Percentiles rank a stretch among this genome's conserved stretches.
phyloP scores from a whole-genome alignment of 2,329 filamentous ascomycete species.

The Apiospora pterosperma region DNA sequence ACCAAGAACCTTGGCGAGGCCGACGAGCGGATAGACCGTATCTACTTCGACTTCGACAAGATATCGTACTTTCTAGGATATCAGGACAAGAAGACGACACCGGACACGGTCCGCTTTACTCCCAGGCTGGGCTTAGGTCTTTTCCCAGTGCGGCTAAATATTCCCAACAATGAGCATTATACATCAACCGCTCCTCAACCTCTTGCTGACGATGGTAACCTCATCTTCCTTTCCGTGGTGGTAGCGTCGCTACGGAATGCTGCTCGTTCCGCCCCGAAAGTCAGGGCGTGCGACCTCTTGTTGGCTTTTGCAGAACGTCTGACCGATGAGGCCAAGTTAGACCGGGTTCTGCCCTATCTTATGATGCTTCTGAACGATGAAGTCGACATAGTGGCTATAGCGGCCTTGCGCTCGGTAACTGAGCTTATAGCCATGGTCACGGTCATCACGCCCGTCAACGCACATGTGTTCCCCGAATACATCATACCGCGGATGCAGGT shows the following conservation, averaged over 20 bases:
- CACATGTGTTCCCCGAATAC: slow-evolving; percentile 66
- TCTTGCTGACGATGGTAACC: slow-evolving; percentile 77
- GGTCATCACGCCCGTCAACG: slow-evolving; percentile 78
- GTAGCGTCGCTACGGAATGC: slow-evolving; percentile 88
- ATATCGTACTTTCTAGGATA: slow-evolving; percentile 92
- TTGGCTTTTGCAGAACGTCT: slow-evolving; percentile 87
- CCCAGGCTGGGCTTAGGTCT: slow-evolving; percentile 55
- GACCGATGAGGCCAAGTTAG: slow-evolving; percentile 93
- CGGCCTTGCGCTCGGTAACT: slow-evolving; percentile 81
- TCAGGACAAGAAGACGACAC: slow-evolving; percentile 42
- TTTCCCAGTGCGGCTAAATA: slow-evolving; percentile 80
- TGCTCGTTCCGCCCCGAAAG: slow-evolving; percentile 78
- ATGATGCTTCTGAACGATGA: slow-evolving; percentile 79
- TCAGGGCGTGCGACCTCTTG: slow-evolving; percentile 87
- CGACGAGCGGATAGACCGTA: slow-evolving; percentile 89
- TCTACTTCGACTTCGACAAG: slow-evolving; percentile 95
- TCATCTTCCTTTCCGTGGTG: slow-evolving; percentile 87
- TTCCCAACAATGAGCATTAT: slow-evolving; percentile 78
- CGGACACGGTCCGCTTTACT: slow-evolving; percentile 30
- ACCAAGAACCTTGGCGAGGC: slow-evolving; percentile 76
- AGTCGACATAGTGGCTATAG: slow-evolving; percentile 78
- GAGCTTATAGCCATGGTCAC: slow-evolving; percentile 84
- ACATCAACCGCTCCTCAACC: slow-evolving; percentile 58
- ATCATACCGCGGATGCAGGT: slow-evolving; percentile 62
- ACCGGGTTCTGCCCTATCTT: slow-evolving; percentile 87